Base-by-base conservation (phyloP, 805 yeast genomes). In the Candida vartiovaarae region DNA sequence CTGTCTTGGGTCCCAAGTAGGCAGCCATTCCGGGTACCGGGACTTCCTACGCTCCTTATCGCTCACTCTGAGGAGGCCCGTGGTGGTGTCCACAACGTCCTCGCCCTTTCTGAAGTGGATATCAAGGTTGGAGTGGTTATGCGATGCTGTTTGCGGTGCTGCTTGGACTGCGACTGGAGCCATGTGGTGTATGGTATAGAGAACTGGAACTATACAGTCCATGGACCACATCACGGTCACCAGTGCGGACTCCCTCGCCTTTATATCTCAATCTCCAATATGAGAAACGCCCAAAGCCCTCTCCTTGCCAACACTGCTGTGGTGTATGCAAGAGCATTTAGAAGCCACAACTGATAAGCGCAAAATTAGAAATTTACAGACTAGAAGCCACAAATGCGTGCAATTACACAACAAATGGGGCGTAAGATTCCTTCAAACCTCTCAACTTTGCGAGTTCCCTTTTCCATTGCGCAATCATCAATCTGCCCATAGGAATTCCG, bases 1-100 rank as follows among this genome's bases (percentile, higher is more conserved):
- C 54, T 77, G 72, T 23, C 57, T 65, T n/a, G 80, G 80, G 56
- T 80, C 77, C 84, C 84, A 81, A 2, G 84, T 73, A 11, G 88
- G 88, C 38, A 80, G 68, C 65, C 75, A 82, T 8, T 75, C 80
- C 3, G 83, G 82, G 60, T 66, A 72, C 39, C 53, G 41, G 6
- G 68, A 52, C 5, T 37, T 43, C 35, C 68, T 61, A 48, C 66
- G 65, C 36, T 62, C 67, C 38, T 62, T 61, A 50, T 69, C 70
- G 39, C 75, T 64, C 15, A 75, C 74, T 26, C 61, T 58, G 45
- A 71, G 64, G 11, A 74, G 64, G 9, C 82, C 82, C 29, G 75
- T 71, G 25, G 57, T 56, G 10, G 50, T 44, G 40, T 67, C 72
- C 34, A 72, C 59, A 40, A 71, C 72, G 52, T 76, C 82, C 39